Base-by-base conservation (phyloP, 2,329 filamentous ascomycete genomes). In the Colletotrichum higginsianum region DNA sequence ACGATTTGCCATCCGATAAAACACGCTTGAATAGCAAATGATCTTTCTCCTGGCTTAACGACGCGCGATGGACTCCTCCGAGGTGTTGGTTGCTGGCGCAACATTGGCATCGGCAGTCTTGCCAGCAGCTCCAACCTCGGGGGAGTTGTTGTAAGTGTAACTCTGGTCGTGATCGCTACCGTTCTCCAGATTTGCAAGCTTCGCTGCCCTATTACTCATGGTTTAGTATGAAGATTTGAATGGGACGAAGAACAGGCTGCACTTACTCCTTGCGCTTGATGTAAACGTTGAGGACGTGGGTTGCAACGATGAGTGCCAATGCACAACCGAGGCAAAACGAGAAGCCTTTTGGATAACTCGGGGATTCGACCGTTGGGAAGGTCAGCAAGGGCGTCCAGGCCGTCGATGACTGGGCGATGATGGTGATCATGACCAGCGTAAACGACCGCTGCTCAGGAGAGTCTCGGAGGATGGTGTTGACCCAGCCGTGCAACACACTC, bases 311-410 rank as follows among this genome's bases (percentile, higher is more conserved):
- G n/a, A 73, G 69, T 12, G 64, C 61, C 13, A 73, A 11, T 1
- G 68, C 72, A 9, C 72, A 73, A 0, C 49, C 68, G 4, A 73
- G 64, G 18, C 72, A 73, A 15, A 73, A 90, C 80, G 12, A 88
- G 60, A 82, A 86, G 0, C 84, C 84, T 58, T 85, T 86, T 0
- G 80, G 78, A 53, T 80, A 86, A 3, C 81, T 74, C 4, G 85
- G 84, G 0, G 80, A 80, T 71, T 86, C 84, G 6, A 83, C 80
- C 0, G 84, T 86, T 0, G 79, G 80, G 73, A 88, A 90, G 0
- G 85, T 83, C 4, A 90, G 75, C 6, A 90, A 74, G 3, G 84
- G 85, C 3, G 86, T 89, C 88, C 88, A 90, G 0, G 86, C 87
- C 81, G 63, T 88, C 84, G 46, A 88, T 79, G 2, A 86, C 87